Base-by-base conservation (phyloP, 495 filamentous ascomycete species). In the Annulohypoxylon bovei region DNA sequence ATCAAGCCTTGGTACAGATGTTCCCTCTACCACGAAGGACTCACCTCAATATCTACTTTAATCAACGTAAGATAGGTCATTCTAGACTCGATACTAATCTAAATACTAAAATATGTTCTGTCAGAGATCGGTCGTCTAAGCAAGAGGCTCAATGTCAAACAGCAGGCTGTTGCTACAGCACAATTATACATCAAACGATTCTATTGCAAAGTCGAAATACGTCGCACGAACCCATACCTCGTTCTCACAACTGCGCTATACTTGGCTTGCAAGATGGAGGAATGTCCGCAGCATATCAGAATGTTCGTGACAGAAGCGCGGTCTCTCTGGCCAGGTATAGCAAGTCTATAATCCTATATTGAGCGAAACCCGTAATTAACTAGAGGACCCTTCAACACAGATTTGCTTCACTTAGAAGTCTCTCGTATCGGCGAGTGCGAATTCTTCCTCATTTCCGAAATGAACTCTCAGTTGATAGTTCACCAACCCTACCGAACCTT, bases 201-300 rank as follows among this genome's bases (percentile, higher is more conserved):
- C 82, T 98, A 97, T 81, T 90, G 86, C 70, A 93, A 92, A 77
- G 91, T 97, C 73, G 93, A 95, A 69, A 92, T 98, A 71, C 89
- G 95, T 59, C 89, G 90, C 46, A 98, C 95, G 22, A 99, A 98
- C 71, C 95, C 95, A 14, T 97, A 96, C 79, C 88, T 98, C 14
- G 86, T 98, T 49, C 83, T 97, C 66, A 89, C 92, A 27, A 98
- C 95, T 4, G 93, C 95, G 25, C 82, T 98, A 66, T 99, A 99
- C 80, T 84, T 99, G 33, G 95, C 96, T 50, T 97, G 94, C 82
- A 99, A 99, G 80, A 97, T 97, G 92, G 95, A 99, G 79, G 95
- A 99, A 80, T 95, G 90, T 68, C 96, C 95, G 27, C 94, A 97
- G 78, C 96, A 99, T 79, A 98, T 99, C 66, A 87, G 95, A 32